Evolutionary conservation across 2,329 filamentous ascomycete genomes (phyloP).

Genomic region (Venturia oleaginea): DNA sequence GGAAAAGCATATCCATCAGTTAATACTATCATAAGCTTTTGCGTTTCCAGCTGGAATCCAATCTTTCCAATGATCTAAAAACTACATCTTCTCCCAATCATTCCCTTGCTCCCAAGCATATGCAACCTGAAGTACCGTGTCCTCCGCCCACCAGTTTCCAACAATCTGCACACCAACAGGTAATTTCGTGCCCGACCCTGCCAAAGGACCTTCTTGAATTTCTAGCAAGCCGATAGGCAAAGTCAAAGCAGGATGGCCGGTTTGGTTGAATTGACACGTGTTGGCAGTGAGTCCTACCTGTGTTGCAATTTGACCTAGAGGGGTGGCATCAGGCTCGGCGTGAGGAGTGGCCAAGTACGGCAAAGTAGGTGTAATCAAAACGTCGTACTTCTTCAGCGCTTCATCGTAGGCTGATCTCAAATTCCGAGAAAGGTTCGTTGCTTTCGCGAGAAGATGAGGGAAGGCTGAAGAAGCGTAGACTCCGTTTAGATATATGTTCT

Average conservation of each 20-base stretch:
- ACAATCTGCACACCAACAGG: slow-evolving; percentile 50
- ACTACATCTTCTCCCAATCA: slow-evolving; percentile 32
- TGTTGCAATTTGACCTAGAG: slow-evolving; percentile 39
- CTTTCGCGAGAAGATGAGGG: slow-evolving; percentile 40
- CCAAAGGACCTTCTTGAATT: slow-evolving; percentile 29
- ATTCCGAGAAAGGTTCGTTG: slow-evolving; percentile 39
- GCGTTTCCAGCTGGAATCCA: too few relatives aligned
- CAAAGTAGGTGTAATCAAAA: slow-evolving; percentile 41
- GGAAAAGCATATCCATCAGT: too few relatives aligned
- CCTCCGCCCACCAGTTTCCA: slow-evolving; percentile 44
- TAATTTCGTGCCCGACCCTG: slow-evolving; percentile 24
- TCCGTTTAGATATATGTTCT: slow-evolving; percentile 47
- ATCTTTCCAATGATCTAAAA: too few relatives aligned
- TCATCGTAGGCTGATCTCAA: slow-evolving; percentile 40
- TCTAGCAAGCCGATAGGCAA: slow-evolving; percentile 42
- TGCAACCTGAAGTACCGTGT: slow-evolving; percentile 35
- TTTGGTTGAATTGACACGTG: slow-evolving; percentile 49
- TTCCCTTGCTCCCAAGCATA: slow-evolving; percentile 39
- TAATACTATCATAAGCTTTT: too few relatives aligned
- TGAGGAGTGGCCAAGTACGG: slow-evolving; percentile 40
- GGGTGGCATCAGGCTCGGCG: slow-evolving; percentile 29
- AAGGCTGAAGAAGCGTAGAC: slow-evolving; percentile 37
- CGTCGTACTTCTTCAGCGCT: slow-evolving; percentile 33
- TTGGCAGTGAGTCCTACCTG: slow-evolving; percentile 48
- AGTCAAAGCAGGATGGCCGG: slow-evolving; percentile 47